Conservation (phyloP, 768 basidiomycete genomes). For the Tricholoma sp. region DNA sequence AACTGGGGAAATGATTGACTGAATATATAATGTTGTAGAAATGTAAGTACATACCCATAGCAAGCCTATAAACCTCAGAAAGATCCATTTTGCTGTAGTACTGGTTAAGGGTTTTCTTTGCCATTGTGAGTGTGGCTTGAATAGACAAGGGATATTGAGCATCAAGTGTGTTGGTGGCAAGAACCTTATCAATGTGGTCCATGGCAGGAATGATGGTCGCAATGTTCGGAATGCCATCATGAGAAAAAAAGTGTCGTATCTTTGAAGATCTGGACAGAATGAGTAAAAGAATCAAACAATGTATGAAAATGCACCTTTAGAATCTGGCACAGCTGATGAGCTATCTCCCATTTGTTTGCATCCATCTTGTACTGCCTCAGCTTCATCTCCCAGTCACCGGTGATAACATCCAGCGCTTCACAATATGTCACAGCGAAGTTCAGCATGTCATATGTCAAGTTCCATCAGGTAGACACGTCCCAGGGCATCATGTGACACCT, state of each 20-base stretch:
- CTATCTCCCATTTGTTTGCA: not conserved
- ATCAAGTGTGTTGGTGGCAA: constrained; percentile 1
- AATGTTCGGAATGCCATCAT: not conserved
- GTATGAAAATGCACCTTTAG: not conserved
- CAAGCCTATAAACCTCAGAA: constrained; percentile 22
- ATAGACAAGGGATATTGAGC: constrained; percentile 11
- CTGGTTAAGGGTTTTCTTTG: constrained; percentile 21
- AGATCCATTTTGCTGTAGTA: constrained; percentile 22
- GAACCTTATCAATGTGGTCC: constrained; percentile 25
- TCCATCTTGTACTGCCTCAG: not conserved
- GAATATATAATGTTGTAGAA: not conserved
- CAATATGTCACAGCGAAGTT: constrained; percentile 21
- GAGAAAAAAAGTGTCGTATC: constrained; percentile 4
- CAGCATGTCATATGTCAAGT: constrained; percentile 25
- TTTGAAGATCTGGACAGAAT: constrained; percentile 3
- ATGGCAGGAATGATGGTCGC: constrained; percentile 2
- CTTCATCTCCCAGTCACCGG: constrained; percentile 6
- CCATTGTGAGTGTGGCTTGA: constrained; percentile 12
- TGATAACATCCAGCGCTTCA: constrained; percentile 20
- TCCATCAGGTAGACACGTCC: constrained; percentile 19
- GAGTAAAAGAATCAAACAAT: not conserved
- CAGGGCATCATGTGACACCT: constrained; percentile 17
- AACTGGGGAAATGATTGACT: constrained; percentile 16
- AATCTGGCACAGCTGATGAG: not conserved
- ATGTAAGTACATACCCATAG: constrained; percentile 21